Percentiles rank a stretch among this genome's conserved stretches.
These are phyloP conservation scores for Candida sithepensis DNA, from an alignment of 805 yeast species.

Conservation along the genomic window DNA sequence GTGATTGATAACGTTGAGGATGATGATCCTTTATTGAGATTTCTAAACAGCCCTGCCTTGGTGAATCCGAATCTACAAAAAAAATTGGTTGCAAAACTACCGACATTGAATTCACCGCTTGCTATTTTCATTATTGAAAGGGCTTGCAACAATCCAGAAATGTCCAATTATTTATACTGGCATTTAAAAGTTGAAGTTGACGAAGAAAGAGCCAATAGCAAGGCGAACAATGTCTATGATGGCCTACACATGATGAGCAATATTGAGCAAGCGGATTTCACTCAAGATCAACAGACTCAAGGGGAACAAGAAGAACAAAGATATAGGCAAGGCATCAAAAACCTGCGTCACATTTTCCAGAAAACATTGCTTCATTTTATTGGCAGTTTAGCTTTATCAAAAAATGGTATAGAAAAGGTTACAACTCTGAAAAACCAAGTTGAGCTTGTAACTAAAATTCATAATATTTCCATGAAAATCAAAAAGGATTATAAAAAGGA, in stretches of 20 bases:
- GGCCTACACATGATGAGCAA: not conserved
- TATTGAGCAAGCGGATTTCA: conserved; percentile 12
- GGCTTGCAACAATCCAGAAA: conserved; percentile 56
- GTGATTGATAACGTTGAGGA: conserved; percentile 25
- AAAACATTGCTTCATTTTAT: conserved; percentile 30
- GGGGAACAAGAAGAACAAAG: conserved; percentile 7
- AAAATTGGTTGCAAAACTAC: conserved; percentile 14
- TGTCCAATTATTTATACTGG: conserved; percentile 91
- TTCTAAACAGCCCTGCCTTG: conserved; percentile 24
- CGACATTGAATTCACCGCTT: conserved; percentile 48
- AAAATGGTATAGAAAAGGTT: conserved; percentile 27
- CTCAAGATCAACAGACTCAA: conserved; percentile 7
- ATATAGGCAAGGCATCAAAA: conserved; percentile 3
- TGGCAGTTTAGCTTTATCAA: conserved; percentile 20
- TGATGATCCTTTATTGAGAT: conserved; percentile 23
- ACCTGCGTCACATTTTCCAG: conserved; percentile 20
- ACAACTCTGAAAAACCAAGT: conserved; percentile 47
- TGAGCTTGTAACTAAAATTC: conserved; percentile 61
- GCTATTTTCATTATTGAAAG: conserved; percentile 74
- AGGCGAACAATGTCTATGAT: conserved; percentile 1
- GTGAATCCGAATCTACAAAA: conserved; percentile 10
- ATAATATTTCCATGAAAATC: conserved; percentile 60
- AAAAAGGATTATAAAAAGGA: conserved; percentile 60
- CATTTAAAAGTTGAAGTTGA: conserved; percentile 83
- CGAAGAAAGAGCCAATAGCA: conserved; percentile 42